These are phyloP conservation scores for Tephrocybe sp. DNA, from an alignment of 768 basidiomycete species.

Conservation along the genomic window DNA sequence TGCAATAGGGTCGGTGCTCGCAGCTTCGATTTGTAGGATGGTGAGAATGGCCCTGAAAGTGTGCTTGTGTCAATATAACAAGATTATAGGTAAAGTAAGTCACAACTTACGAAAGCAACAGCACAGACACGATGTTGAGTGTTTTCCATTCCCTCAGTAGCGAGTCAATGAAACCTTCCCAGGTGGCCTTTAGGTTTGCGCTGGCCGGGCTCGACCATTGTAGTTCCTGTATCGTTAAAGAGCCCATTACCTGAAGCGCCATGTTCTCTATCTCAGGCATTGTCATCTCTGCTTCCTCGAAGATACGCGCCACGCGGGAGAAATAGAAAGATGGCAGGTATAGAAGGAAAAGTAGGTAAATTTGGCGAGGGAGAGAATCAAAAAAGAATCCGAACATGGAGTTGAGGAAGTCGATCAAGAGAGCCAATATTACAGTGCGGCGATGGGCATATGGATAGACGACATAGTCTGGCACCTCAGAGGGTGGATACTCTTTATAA, in stretches of 20 bases:
- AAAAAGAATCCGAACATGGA: constrained; percentile 34
- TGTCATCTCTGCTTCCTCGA: constrained; percentile 74
- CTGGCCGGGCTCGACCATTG: constrained; percentile 30
- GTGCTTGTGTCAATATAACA: too few species aligned
- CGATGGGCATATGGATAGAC: background rate
- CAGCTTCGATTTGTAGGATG: constrained; percentile 25
- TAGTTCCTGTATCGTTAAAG: constrained; percentile 17
- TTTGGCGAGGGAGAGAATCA: background rate
- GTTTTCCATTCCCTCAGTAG: constrained; percentile 21
- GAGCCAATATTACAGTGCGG: constrained; percentile 31
- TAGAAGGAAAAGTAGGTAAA: constrained; percentile 36
- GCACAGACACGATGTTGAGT: constrained; percentile 19
- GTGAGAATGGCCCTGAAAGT: constrained; percentile 20
- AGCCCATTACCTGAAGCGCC: constrained; percentile 42
- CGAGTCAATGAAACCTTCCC: constrained; percentile 21
- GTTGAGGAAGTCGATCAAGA: constrained; percentile 51
- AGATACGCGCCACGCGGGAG: constrained; percentile 72
- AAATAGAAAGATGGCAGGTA: constrained; percentile 75
- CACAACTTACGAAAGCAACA: constrained; percentile 18
- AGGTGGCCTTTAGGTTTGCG: constrained; percentile 44
- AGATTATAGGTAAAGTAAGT: background rate
- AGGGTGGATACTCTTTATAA: background rate
- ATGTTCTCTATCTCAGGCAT: constrained; percentile 63
- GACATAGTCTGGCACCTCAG: background rate
- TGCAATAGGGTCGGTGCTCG: constrained; percentile 48